Evolutionary conservation across 257 asterid species (phyloP).

Genomic region (Solanum etuberosum): DNA sequence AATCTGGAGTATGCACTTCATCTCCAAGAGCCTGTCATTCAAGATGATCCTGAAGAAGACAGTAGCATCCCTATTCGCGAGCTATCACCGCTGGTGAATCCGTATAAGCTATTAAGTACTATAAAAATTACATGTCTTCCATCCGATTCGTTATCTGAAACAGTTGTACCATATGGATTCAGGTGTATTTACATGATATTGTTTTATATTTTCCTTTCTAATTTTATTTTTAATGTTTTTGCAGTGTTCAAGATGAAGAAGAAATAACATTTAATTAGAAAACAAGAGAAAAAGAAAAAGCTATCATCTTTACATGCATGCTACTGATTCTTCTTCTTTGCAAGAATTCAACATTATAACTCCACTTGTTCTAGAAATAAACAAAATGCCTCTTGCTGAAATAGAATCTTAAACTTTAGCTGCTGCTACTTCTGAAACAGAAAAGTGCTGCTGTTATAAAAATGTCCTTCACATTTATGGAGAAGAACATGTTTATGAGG

Average conservation of each 20-base stretch:
- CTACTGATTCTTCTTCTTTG: background rate
- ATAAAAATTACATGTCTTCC: background rate
- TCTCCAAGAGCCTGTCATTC: background rate
- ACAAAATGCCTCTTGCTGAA: background rate
- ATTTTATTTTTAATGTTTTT: background rate
- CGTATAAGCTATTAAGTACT: too few species aligned
- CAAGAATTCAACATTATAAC: background rate
- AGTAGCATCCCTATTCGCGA: background rate
- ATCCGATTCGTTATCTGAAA: background rate
- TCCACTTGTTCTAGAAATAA: background rate
- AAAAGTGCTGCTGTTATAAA: background rate
- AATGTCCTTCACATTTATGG: too few species aligned
- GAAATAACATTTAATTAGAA: background rate
- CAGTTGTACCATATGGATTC: background rate
- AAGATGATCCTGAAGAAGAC: background rate
- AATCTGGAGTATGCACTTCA: background rate
- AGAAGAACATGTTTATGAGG: too few species aligned
- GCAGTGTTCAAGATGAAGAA: background rate
- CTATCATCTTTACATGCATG: background rate
- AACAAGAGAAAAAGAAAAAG: background rate
- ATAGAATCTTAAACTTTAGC: background rate
- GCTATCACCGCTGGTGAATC: too few species aligned
- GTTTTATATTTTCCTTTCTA: background rate
- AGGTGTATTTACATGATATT: background rate
- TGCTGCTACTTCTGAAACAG: background rate